Percentiles rank a stretch among this genome's conserved stretches.
Evolutionary conservation across 2,329 filamentous ascomycete species (phyloP).

Genomic region (Diaporthe aspalathi): DNA sequence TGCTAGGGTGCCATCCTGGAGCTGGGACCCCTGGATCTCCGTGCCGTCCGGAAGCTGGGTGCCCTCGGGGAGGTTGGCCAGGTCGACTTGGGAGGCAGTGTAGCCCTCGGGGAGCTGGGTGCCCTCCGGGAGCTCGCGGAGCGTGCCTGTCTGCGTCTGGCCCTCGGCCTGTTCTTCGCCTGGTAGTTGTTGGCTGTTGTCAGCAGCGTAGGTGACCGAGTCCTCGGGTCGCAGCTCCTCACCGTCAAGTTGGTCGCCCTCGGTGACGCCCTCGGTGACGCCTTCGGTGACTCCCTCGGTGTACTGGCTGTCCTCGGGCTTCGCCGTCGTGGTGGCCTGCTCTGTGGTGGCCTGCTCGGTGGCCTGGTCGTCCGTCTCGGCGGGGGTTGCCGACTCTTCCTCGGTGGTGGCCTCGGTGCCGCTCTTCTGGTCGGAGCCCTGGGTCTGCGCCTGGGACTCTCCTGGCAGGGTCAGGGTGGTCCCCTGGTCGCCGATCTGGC

Average conservation of each 20-base stretch:
- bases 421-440: slow-evolving; percentile 38
- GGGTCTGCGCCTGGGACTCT: slow-evolving; percentile 33
- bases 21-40: slow-evolving; percentile 17
- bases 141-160: neutral
- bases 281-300: slow-evolving; percentile 5
- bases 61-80: slow-evolving; percentile 18
- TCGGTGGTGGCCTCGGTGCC: slow-evolving; percentile 35
- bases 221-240: slow-evolving; percentile 38
- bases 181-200: slow-evolving; percentile 33
- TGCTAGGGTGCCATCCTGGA: slow-evolving; percentile 12
- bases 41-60: slow-evolving; percentile 14
- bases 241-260: slow-evolving; percentile 22
- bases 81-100: slow-evolving; percentile 1
- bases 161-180: slow-evolving; percentile 22
- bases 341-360: no score
- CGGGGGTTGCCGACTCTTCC: slow-evolving; percentile 25
- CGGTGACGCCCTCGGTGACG: slow-evolving; percentile 23
- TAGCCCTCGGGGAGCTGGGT: slow-evolving; percentile 13
- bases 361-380: slow-evolving; percentile 38
- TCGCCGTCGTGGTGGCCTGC: slow-evolving; percentile 37
- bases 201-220: slow-evolving; percentile 39
- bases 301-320: slow-evolving; percentile 25
- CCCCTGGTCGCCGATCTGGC: slow-evolving; percentile 37
- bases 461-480: slow-evolving; percentile 35
- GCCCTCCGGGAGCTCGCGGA: slow-evolving; percentile 3